A percentile compares a stretch with the other conserved stretches of the same genome.
phyloP scores from a whole-genome alignment of 169 alveolate species.

The Plasmodium vinckei region DNA sequence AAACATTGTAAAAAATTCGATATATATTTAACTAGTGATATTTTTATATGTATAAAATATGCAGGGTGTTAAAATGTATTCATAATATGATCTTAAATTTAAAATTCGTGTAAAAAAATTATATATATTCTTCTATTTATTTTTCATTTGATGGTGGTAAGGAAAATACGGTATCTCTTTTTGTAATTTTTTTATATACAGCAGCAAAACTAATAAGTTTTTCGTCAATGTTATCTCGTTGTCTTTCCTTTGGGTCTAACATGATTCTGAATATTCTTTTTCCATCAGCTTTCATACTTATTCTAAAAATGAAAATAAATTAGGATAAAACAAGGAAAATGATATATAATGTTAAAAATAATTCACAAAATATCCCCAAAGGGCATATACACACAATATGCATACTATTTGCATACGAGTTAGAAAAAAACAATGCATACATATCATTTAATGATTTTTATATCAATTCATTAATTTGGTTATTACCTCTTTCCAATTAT shows the following conservation, averaged over 20 bases:
- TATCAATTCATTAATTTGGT: neutral
- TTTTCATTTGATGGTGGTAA: slow-evolving; percentile 82
- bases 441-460: neutral
- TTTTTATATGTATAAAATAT: slow-evolving; percentile 7
- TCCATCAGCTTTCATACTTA: slow-evolving; percentile 96
- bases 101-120: slow-evolving; percentile 17
- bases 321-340: neutral
- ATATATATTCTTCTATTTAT: slow-evolving; percentile 13
- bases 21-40: slow-evolving; percentile 6
- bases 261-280: slow-evolving; percentile 92
- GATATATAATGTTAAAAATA: neutral
- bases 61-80: neutral
- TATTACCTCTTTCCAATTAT: slow-evolving; percentile 92
- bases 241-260: slow-evolving; percentile 96
- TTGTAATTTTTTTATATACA: slow-evolving; percentile 94
- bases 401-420: neutral
- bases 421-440: no score
- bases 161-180: slow-evolving; percentile 93
- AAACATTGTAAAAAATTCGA: slow-evolving; percentile 25
- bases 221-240: slow-evolving; percentile 94
- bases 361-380: neutral
- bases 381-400: neutral
- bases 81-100: slow-evolving; percentile 18
- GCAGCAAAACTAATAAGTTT: slow-evolving; percentile 95
- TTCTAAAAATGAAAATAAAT: slow-evolving; percentile 75